phyloP scores from a whole-genome alignment of 1,284 basidiomycete species.

The Exobasidium rhododendri region DNA sequence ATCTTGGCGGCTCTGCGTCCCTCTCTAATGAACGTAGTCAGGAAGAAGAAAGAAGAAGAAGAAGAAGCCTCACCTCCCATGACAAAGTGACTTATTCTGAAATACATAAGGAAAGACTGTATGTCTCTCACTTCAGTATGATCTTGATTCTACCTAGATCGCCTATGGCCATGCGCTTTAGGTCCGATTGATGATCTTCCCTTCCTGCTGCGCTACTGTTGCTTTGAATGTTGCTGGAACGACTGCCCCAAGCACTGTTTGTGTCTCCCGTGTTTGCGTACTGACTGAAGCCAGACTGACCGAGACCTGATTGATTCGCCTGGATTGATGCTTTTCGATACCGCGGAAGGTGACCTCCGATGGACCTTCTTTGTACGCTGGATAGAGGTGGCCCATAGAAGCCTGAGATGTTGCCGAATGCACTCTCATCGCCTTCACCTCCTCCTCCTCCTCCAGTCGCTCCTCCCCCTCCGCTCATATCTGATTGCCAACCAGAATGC shows the following conservation, averaged over 20 bases:
- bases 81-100: not conserved
- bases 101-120: not conserved
- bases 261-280: not conserved
- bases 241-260: not conserved
- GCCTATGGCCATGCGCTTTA: not conserved
- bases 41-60: not conserved
- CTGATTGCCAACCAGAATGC: not conserved
- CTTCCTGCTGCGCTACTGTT: not conserved
- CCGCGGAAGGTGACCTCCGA: not conserved
- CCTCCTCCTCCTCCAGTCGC: not conserved
- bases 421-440: not conserved
- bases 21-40: slow-evolving; percentile 27
- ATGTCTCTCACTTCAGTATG: not conserved
- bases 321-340: not conserved
- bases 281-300: slow-evolving; percentile 5
- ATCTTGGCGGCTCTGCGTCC: slow-evolving; percentile 40
- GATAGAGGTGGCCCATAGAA: not conserved
- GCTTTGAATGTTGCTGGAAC: not conserved
- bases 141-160: slow-evolving; percentile 4
- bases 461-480: not conserved
- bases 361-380: not conserved
- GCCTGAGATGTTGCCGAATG: slow-evolving; percentile 1
- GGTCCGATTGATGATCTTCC: not conserved
- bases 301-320: not conserved
- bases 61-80: not conserved